Evolutionary conservation across 2,329 filamentous ascomycete genomes (phyloP).

Genomic region (Stachybotrys chartarum): DNA sequence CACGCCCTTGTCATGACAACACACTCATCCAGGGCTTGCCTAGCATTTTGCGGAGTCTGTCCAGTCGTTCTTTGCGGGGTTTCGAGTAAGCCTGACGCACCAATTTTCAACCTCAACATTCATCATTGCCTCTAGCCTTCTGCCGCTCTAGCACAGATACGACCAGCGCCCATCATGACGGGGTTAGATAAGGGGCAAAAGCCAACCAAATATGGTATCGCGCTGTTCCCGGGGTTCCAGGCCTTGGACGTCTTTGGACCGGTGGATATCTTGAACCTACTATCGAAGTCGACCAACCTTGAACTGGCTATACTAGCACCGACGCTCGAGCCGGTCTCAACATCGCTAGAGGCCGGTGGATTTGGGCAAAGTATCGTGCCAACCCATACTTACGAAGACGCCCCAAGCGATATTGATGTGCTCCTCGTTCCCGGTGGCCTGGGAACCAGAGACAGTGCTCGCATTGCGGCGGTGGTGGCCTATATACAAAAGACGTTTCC

Average conservation of each 20-base stretch:
- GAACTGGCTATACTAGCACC: conserved; percentile 5
- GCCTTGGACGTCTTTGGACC: conserved; percentile 15
- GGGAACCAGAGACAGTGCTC: conserved; percentile 27
- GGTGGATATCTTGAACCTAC: conserved; percentile 6
- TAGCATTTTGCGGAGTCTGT: too few relatives aligned
- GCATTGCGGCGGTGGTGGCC: conserved; percentile 22
- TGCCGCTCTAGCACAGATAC: too few relatives aligned
- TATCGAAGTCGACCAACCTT: conserved; percentile 1
- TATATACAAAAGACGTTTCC: conserved; percentile 32
- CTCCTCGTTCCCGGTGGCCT: conserved; percentile 48
- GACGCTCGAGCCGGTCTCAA: conserved; percentile 5
- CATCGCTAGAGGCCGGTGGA: background rate
- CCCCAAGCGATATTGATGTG: conserved; percentile 41
- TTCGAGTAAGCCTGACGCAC: too few relatives aligned
- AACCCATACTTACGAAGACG: conserved; percentile 32
- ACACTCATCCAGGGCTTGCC: background rate
- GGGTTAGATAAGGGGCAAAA: background rate
- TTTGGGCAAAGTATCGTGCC: conserved; percentile 14
- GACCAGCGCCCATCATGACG: background rate
- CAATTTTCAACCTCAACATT: too few relatives aligned
- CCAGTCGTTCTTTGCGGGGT: too few relatives aligned
- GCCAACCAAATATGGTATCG: conserved; percentile 12
- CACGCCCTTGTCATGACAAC: background rate
- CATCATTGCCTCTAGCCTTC: too few relatives aligned
- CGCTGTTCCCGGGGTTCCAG: conserved; percentile 15